phyloP scores from a whole-genome alignment of 1,284 basidiomycete genomes.

The Ceratobasidium sp. region DNA sequence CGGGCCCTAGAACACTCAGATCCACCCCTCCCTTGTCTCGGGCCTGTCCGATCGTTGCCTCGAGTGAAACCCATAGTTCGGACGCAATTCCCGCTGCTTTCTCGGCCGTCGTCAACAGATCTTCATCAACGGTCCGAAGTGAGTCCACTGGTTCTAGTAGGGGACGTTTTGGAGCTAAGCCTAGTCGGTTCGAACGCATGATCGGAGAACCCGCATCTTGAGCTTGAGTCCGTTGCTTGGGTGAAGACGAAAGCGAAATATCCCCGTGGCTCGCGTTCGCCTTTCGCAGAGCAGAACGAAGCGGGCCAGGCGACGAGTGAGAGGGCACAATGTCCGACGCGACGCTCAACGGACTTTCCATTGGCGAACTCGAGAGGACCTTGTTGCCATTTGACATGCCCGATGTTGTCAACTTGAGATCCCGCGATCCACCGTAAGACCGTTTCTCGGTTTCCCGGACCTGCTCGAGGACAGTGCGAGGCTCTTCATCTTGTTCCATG shows the following conservation, averaged over 20 bases:
- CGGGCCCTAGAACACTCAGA: neutral
- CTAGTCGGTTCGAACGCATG: conserved; percentile 38
- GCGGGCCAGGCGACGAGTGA: conserved; percentile 18
- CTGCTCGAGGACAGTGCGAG: neutral
- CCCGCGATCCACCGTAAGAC: conserved; percentile 6
- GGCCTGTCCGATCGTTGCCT: conserved; percentile 14
- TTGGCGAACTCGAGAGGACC: conserved; percentile 10
- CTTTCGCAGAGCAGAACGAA: conserved; percentile 20
- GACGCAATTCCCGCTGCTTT: conserved; percentile 73
- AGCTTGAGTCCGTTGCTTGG: conserved; percentile 26
- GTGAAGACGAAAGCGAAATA: neutral
- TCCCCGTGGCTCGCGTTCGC: conserved; percentile 11
- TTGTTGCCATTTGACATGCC: neutral
- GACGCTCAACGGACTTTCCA: conserved; percentile 23
- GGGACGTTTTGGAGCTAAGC: conserved; percentile 21
- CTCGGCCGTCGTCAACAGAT: conserved; percentile 72
- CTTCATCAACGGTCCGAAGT: conserved; percentile 60
- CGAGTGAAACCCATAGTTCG: conserved; percentile 60
- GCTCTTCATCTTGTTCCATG: neutral
- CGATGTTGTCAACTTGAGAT: conserved; percentile 22
- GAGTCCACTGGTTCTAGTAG: conserved; percentile 58
- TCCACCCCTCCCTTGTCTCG: conserved; percentile 11
- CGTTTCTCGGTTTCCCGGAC: neutral
- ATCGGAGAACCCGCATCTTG: conserved; percentile 54
- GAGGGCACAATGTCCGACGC: neutral